Evolutionary conservation across 2,329 filamentous ascomycete species (phyloP), one percentile per base, ranked within the genome.

Genomic region (Orbilia blumenaviensis): DNA sequence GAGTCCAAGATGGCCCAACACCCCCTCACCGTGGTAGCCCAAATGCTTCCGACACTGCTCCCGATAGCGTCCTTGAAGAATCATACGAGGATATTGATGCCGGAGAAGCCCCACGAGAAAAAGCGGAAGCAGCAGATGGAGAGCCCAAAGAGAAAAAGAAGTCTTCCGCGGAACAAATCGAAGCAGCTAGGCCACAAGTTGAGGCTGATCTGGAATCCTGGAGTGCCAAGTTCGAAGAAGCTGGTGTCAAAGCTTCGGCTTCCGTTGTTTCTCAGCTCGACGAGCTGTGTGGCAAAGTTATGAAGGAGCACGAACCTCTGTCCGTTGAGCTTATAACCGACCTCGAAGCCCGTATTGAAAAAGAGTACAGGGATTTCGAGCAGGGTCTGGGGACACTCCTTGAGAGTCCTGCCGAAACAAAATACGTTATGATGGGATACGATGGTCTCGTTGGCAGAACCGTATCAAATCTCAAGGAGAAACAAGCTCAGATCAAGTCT

Each of bases 141-240:
- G 82, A 86, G 1, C 86, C 87, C 0, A 83, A 86, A 10, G 79
- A 84, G 2, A 82, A 83, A 74, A 81, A 82, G 78, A 83, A 81
- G 54, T 84, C 78, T 81, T 72, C 83, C 80, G 76, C 81, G 61
- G 60, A 82, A 84, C 34, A 67, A 74, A 29, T 87, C 88, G 58
- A 41, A 67, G 85, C 87, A 29, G 87, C 87, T 1, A 88, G 89
- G 48, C 87, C 90, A 80, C 88, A 88, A 78, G 91, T 98, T 44
- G 86, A 89, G 1, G 87, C 90, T 48, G 95, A 99, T 81, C 87
- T 99, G 12, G 87, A 88, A 78, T 87, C 87, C 67, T 99, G 95
- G 94, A 91, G 97, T 83, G 88, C 89, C 77, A 96, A 96, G 81
- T 97, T 97, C 81, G 88, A 91, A 27, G 89, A 90, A 74, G 93